These are phyloP conservation scores for Rhodosporidiobolus odoratus DNA, from an alignment of 768 basidiomycete genomes.

Conservation along the genomic window DNA sequence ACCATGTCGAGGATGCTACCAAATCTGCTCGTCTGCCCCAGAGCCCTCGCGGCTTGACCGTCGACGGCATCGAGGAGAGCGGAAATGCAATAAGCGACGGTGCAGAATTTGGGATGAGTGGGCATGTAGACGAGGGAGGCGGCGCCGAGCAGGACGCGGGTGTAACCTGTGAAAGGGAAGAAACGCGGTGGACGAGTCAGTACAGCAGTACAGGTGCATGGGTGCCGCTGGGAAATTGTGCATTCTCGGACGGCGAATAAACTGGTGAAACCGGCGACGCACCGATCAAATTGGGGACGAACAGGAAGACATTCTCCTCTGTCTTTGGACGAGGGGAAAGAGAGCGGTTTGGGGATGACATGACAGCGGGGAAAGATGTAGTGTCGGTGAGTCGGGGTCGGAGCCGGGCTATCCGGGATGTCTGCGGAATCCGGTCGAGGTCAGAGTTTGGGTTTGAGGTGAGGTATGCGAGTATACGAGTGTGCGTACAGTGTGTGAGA, in stretches of 20 bases:
- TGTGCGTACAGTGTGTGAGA: too few species aligned
- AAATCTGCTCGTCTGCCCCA: conserved; percentile 90
- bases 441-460: too few species aligned
- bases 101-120: conserved; percentile 87
- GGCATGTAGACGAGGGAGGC: conserved; percentile 88
- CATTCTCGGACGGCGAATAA: background rate
- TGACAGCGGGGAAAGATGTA: background rate
- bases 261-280: conserved; percentile 42
- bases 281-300: conserved; percentile 95
- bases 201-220: too few species aligned
- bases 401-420: too few species aligned
- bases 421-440: too few species aligned
- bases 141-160: conserved; percentile 82
- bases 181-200: background rate
- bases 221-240: too few species aligned
- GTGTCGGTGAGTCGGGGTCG: background rate
- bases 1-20: conserved; percentile 99
- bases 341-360: background rate
- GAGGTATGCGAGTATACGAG: background rate
- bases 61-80: conserved; percentile 93
- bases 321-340: background rate
- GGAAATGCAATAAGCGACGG: conserved; percentile 78
- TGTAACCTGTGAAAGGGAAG: conserved; percentile 60
- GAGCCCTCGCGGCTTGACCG: conserved; percentile 79
- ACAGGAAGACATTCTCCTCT: conserved; percentile 88